A percentile compares a stretch with the other conserved stretches of the same genome.
Evolutionary conservation across 345 rosid genomes (phyloP).

Genomic region (Salix viminalis): DNA sequence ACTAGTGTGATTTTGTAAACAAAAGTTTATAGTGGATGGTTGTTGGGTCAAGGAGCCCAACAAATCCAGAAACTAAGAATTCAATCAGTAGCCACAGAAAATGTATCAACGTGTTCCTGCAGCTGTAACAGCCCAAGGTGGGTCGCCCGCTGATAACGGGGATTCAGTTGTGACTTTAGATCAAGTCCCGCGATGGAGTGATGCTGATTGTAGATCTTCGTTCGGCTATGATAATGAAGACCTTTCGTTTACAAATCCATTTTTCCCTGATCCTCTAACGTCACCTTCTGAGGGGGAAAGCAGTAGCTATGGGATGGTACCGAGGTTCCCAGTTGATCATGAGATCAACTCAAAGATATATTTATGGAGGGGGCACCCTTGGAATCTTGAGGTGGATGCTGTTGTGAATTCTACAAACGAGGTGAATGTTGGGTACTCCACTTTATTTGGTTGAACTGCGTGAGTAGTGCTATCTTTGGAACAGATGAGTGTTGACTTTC

Average conservation of each 20-base stretch:
- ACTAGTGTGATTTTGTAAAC: conserved; percentile 1
- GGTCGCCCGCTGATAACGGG: conserved; percentile 38
- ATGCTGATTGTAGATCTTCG: conserved; percentile 59
- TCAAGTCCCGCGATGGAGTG: conserved; percentile 92
- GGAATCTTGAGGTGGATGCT: conserved; percentile 98
- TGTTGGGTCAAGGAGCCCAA: background rate
- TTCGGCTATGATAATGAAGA: conserved; percentile 58
- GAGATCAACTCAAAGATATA: conserved; percentile 79
- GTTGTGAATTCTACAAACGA: conserved; percentile 97
- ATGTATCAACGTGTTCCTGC: conserved; percentile 75
- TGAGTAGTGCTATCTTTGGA: background rate
- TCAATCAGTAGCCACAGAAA: conserved; percentile 22
- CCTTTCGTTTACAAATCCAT: conserved; percentile 48
- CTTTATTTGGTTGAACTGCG: background rate
- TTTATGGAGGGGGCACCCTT: conserved; percentile 91
- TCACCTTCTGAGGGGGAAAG: conserved; percentile 45
- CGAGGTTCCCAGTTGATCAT: conserved; percentile 84
- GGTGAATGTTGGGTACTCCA: conserved; percentile 37
- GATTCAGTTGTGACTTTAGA: conserved; percentile 73
- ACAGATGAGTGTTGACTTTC: background rate
- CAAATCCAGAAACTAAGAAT: conserved; percentile 11
- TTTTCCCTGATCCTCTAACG: conserved; percentile 70
- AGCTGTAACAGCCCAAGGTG: conserved; percentile 26
- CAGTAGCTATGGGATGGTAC: conserved; percentile 50
- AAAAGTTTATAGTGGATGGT: conserved; percentile 2